Evolutionary conservation across 495 filamentous ascomycete species (phyloP).

Genomic region (Annulohypoxylon bovei): DNA sequence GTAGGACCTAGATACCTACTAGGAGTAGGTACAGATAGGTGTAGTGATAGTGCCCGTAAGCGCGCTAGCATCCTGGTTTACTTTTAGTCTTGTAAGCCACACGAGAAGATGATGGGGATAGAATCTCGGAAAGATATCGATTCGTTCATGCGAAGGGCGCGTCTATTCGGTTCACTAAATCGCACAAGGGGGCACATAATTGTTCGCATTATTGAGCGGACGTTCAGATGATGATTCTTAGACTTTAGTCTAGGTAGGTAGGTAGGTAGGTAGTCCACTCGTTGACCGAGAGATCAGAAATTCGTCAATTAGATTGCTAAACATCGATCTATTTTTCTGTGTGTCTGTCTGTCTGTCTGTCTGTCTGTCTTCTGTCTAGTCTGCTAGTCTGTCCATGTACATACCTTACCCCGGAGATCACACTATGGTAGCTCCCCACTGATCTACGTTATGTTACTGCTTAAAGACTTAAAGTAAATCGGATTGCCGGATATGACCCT

Average conservation of each 20-base stretch:
- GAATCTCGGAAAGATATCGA: not conserved
- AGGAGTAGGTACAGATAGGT: conserved; percentile 1
- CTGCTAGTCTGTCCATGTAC: not conserved
- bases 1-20: not conserved
- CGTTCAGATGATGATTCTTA: not conserved
- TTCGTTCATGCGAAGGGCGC: conserved; percentile 4
- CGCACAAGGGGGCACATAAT: conserved; percentile 6
- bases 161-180: conserved; percentile 13
- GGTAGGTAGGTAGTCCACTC: too few relatives aligned
- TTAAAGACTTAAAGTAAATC: conserved; percentile 27
- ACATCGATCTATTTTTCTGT: too few relatives aligned
- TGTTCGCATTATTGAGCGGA: conserved; percentile 5
- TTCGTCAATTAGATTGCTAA: not conserved
- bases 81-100: conserved; percentile 18
- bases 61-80: not conserved
- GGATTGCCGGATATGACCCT: conserved; percentile 17
- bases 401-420: conserved; percentile 30
- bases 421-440: conserved; percentile 21
- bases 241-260: not conserved
- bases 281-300: conserved; percentile 9
- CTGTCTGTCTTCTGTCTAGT: too few relatives aligned
- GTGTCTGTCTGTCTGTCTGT: too few relatives aligned
- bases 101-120: not conserved
- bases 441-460: conserved; percentile 31
- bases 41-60: not conserved